Evolutionary conservation across 805 yeast genomes (phyloP).

Genomic region (Candida sithepensis): DNA sequence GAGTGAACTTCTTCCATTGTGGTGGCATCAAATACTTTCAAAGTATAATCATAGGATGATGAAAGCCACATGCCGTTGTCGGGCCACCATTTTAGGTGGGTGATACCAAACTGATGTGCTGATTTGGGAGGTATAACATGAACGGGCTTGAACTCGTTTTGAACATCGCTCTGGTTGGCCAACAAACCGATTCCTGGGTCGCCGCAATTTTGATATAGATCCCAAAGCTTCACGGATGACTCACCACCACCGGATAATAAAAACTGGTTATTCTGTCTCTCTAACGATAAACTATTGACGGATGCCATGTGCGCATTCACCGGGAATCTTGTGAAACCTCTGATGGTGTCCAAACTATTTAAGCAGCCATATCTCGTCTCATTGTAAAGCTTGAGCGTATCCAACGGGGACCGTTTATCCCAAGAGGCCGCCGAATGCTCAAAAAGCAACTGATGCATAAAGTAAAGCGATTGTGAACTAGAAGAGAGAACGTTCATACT

Average conservation of each 20-base stretch:
- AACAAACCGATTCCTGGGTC: neutral
- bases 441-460: constrained; percentile 24
- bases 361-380: constrained; percentile 24
- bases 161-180: constrained; percentile 15
- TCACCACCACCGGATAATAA: constrained; percentile 74
- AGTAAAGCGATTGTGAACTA: neutral
- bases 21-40: constrained; percentile 80
- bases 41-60: constrained; percentile 72
- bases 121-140: constrained; percentile 28
- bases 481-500: no score
- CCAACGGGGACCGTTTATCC: constrained; percentile 9
- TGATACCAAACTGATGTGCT: constrained; percentile 70
- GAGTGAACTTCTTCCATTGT: constrained; percentile 61
- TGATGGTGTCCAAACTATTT: constrained; percentile 16
- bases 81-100: constrained; percentile 85
- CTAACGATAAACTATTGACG: constrained; percentile 60
- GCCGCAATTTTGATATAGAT: constrained; percentile 32
- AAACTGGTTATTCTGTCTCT: constrained; percentile 40
- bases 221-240: constrained; percentile 67
- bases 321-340: constrained; percentile 36
- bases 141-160: constrained; percentile 16
- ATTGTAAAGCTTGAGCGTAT: constrained; percentile 22
- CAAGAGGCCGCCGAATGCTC: constrained; percentile 15
- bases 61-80: constrained; percentile 85
- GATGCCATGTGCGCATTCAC: constrained; percentile 44